These are phyloP conservation scores for Fusarium papillatum DNA, from an alignment of 2,329 filamentous ascomycete genomes.

Conservation along the genomic window DNA sequence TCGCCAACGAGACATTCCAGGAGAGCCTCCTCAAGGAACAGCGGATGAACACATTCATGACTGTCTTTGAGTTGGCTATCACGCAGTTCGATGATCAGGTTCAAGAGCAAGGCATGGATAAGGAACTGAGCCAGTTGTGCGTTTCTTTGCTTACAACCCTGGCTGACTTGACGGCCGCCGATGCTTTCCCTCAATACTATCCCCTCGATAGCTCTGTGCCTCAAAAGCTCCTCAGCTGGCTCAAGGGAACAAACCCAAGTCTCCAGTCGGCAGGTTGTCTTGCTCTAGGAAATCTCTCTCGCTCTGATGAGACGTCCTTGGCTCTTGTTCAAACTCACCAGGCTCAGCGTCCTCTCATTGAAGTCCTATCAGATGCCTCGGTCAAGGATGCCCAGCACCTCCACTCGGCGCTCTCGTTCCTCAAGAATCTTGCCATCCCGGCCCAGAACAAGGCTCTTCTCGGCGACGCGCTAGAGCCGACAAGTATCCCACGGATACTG, in stretches of 20 bases:
- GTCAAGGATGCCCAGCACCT: conserved; percentile 64
- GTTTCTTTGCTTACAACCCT: conserved; percentile 64
- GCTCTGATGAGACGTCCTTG: conserved; percentile 67
- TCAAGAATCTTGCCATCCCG: conserved; percentile 75
- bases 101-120: conserved; percentile 60
- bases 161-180: conserved; percentile 66
- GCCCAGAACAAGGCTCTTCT: conserved; percentile 65
- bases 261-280: conserved; percentile 72
- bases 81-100: conserved; percentile 56
- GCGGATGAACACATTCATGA: conserved; percentile 59
- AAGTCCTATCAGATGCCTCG: conserved; percentile 57
- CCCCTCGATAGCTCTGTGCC: conserved; percentile 58
- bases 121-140: conserved; percentile 62
- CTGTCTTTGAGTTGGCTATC: conserved; percentile 63
- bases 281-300: conserved; percentile 72
- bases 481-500: conserved; percentile 67
- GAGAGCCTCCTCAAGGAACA: conserved; percentile 57
- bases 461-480: conserved; percentile 59
- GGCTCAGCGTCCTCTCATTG: conserved; percentile 59
- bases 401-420: conserved; percentile 70
- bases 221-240: conserved; percentile 61
- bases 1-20: conserved; percentile 67
- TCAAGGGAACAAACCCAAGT: conserved; percentile 54
- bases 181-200: conserved; percentile 58
- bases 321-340: conserved; percentile 61